Conservation (phyloP, 495 filamentous ascomycete species). For the Symbiotaphrina buchneri region DNA sequence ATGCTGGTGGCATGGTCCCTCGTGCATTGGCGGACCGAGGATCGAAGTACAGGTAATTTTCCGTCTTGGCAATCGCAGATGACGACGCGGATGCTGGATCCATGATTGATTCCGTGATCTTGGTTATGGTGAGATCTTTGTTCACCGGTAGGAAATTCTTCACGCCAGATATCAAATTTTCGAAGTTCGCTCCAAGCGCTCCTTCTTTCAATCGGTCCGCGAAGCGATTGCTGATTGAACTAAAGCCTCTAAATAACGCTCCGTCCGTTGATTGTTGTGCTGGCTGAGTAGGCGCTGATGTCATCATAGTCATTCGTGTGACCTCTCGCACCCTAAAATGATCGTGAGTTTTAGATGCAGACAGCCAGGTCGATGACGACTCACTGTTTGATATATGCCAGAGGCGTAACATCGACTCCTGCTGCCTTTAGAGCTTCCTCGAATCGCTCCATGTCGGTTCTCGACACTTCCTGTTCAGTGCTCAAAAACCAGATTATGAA, state of each 20-base stretch:
- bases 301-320: constrained; percentile 98
- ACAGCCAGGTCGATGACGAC: constrained; percentile 7
- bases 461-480: constrained; percentile 70
- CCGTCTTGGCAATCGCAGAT: constrained; percentile 86
- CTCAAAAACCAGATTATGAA: constrained; percentile 98
- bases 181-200: constrained; percentile 74
- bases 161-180: constrained; percentile 89
- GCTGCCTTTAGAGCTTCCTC: constrained; percentile 62
- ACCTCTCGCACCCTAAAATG: constrained; percentile 61
- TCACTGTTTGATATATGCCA: constrained; percentile 70
- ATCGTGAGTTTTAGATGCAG: constrained; percentile 5
- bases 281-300: constrained; percentile 51
- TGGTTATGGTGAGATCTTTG: constrained; percentile 86
- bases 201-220: constrained; percentile 88
- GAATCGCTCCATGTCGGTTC: constrained; percentile 65
- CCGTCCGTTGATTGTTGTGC: constrained; percentile 38
- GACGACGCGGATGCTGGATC: constrained; percentile 76
- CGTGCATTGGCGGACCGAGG: constrained; percentile 80
- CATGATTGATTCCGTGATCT: constrained; percentile 97
- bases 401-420: constrained; percentile 47
- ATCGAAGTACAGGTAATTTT: constrained; percentile 97
- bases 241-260: constrained; percentile 75
- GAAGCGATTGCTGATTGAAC: constrained; percentile 66
- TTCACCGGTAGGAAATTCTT: constrained; percentile 96
- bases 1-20: constrained; percentile 69